These are phyloP conservation scores for Fibroporia radiculosa DNA, from an alignment of 768 basidiomycete genomes.

Conservation along the genomic window DNA sequence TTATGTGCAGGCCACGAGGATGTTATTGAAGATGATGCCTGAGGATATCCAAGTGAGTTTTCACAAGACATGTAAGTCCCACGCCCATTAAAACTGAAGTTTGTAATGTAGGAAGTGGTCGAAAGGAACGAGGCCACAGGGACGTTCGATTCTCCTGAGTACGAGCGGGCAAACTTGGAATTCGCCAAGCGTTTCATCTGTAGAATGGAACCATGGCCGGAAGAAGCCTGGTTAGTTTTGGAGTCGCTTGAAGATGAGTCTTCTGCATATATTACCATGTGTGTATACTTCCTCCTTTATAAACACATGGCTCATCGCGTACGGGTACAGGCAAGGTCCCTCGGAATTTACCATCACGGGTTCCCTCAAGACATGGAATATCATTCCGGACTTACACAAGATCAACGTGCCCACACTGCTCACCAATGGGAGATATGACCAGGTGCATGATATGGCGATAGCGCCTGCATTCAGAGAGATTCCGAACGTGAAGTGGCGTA, in stretches of 20 bases:
- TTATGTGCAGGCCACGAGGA: conserved; percentile 22
- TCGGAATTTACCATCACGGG: conserved; percentile 33
- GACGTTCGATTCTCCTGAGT: conserved; percentile 36
- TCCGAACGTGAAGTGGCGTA: conserved; percentile 24
- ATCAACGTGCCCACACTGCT: conserved; percentile 30
- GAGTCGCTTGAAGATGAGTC: conserved; percentile 32
- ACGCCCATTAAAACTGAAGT: no score
- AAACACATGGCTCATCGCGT: neutral
- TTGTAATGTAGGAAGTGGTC: conserved; percentile 30
- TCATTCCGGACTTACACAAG: conserved; percentile 34
- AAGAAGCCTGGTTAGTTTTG: conserved; percentile 26
- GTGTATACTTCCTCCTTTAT: conserved; percentile 8
- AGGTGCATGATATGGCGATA: conserved; percentile 31
- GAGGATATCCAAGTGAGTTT: conserved; percentile 22
- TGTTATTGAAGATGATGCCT: conserved; percentile 23
- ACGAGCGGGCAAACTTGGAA: conserved; percentile 31
- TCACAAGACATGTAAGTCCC: no score
- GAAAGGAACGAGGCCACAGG: conserved; percentile 37
- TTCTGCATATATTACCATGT: conserved; percentile 44
- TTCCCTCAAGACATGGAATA: conserved; percentile 37
- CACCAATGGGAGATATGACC: conserved; percentile 35
- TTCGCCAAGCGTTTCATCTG: conserved; percentile 40
- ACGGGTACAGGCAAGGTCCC: conserved; percentile 16
- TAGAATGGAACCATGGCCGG: conserved; percentile 36
- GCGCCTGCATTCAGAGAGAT: conserved; percentile 26